phyloP scores from a whole-genome alignment of 768 basidiomycete genomes.

The Phanerodontia chrysosporium region DNA sequence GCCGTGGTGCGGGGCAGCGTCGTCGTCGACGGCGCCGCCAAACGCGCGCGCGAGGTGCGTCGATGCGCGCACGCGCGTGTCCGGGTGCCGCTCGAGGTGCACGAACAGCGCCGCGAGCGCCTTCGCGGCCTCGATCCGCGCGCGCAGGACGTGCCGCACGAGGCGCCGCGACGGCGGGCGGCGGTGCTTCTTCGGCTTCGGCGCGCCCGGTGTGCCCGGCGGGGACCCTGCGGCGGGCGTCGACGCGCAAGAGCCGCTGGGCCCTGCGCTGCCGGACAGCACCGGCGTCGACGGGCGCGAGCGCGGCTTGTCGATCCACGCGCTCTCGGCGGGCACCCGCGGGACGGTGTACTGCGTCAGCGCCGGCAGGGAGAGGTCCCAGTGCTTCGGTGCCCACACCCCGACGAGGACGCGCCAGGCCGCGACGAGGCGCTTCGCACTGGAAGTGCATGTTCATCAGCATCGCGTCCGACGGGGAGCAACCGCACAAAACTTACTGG shows the following conservation, averaged over 20 bases:
- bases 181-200: slow-evolving; percentile 22
- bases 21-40: slow-evolving; percentile 36
- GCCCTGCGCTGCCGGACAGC: slow-evolving; percentile 10
- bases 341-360: slow-evolving; percentile 73
- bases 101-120: slow-evolving; percentile 71
- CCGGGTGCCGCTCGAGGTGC: slow-evolving; percentile 47
- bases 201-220: slow-evolving; percentile 6
- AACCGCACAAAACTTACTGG: slow-evolving; percentile 43
- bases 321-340: slow-evolving; percentile 58
- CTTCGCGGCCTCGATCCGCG: slow-evolving; percentile 78
- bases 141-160: slow-evolving; percentile 84
- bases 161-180: slow-evolving; percentile 76
- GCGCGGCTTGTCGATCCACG: slow-evolving; percentile 59
- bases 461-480: slow-evolving; percentile 3
- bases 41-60: slow-evolving; percentile 44
- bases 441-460: slow-evolving; percentile 28
- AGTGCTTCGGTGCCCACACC: slow-evolving; percentile 82
- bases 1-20: background rate
- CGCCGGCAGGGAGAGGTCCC: slow-evolving; percentile 76
- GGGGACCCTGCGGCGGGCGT: slow-evolving; percentile 14
- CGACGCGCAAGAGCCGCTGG: slow-evolving; percentile 15
- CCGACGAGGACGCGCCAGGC: slow-evolving; percentile 98
- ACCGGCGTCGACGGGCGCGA: slow-evolving; percentile 18
- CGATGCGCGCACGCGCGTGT: slow-evolving; percentile 43
- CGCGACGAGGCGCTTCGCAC: slow-evolving; percentile 81